Conservation (phyloP, 2,329 filamentous ascomycete species). For the Fusarium falciforme region DNA sequence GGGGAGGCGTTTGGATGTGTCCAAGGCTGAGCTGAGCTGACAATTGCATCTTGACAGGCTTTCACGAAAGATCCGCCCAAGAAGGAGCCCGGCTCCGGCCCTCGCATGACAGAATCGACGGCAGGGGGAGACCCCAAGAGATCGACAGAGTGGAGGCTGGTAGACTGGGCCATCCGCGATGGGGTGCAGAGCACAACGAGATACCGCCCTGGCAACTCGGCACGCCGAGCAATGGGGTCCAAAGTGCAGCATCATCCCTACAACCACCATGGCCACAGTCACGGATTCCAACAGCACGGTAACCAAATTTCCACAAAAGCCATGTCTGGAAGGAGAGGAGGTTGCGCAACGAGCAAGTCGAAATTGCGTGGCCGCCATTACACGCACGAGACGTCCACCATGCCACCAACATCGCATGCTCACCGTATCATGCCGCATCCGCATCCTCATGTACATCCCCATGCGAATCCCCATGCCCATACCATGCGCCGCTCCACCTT, state of each 20-base stretch:
- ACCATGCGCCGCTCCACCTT: constrained; percentile 34
- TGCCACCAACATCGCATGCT: constrained; percentile 37
- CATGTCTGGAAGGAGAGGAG: constrained; percentile 49
- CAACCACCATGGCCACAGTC: neutral
- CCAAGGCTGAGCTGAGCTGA: constrained; percentile 20
- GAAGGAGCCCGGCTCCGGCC: constrained; percentile 41
- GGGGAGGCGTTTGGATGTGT: neutral
- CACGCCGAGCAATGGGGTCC: constrained; percentile 35
- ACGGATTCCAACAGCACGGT: constrained; percentile 32
- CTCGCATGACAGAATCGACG: constrained; percentile 16
- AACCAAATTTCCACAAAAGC: constrained; percentile 47
- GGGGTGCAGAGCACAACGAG: constrained; percentile 89
- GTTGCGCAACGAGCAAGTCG: constrained; percentile 46
- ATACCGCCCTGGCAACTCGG: constrained; percentile 68
- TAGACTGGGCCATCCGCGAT: constrained; percentile 72
- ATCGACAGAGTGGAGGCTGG: constrained; percentile 81
- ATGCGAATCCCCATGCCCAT: neutral
- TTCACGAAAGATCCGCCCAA: constrained; percentile 55
- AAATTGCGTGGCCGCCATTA: constrained; percentile 39
- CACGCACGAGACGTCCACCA: constrained; percentile 29
- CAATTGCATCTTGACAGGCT: constrained; percentile 45
- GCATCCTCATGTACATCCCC: neutral
- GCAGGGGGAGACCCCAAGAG: constrained; percentile 64
- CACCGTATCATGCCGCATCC: constrained; percentile 25
- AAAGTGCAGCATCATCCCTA: constrained; percentile 29